Evolutionary conservation across 164 flowering plant genomes (phyloP).

Genomic region (Pachysandra terminalis): DNA sequence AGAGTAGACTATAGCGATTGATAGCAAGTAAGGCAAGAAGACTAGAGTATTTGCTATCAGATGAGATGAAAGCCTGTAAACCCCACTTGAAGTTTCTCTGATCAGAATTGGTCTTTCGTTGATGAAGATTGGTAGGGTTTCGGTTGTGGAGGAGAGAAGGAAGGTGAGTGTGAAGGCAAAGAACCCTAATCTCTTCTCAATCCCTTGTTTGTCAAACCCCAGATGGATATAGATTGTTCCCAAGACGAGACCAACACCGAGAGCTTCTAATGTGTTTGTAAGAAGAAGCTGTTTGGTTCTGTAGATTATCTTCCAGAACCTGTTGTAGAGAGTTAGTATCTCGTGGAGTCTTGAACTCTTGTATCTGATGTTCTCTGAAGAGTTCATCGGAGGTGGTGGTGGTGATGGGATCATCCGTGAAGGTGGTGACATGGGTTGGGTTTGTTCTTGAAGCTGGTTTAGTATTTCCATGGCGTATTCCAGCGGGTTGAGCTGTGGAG

Average conservation of each 20-base stretch:
- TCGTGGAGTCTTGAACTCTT: constrained; percentile 64
- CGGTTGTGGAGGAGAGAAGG: constrained; percentile 92
- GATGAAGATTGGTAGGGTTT: constrained; percentile 87
- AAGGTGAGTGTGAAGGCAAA: constrained; percentile 97
- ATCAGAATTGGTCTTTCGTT: constrained; percentile 78
- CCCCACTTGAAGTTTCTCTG: constrained; percentile 80
- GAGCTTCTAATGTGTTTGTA: constrained; percentile 77
- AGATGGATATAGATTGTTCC: constrained; percentile 87
- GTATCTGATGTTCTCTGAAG: constrained; percentile 32
- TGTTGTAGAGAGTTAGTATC: constrained; percentile 42
- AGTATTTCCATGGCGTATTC: constrained; percentile 92
- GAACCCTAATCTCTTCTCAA: constrained; percentile 81
- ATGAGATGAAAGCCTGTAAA: constrained; percentile 79
- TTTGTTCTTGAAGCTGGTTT: constrained; percentile 38
- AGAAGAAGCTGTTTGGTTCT: constrained; percentile 82
- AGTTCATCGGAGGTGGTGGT: too few species aligned
- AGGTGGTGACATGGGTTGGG: constrained; percentile 10
- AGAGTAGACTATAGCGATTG: constrained; percentile 67
- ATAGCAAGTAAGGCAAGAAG: constrained; percentile 78
- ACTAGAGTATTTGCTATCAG: constrained; percentile 85
- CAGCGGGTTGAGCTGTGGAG: constrained; percentile 82
- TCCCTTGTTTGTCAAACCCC: constrained; percentile 62
- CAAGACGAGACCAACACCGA: constrained; percentile 72
- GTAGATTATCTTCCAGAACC: constrained; percentile 86
- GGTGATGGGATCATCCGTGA: neutral